These are phyloP conservation scores for Crucihimalaya himalaica DNA, from an alignment of 345 rosid genomes.

Conservation along the genomic window DNA sequence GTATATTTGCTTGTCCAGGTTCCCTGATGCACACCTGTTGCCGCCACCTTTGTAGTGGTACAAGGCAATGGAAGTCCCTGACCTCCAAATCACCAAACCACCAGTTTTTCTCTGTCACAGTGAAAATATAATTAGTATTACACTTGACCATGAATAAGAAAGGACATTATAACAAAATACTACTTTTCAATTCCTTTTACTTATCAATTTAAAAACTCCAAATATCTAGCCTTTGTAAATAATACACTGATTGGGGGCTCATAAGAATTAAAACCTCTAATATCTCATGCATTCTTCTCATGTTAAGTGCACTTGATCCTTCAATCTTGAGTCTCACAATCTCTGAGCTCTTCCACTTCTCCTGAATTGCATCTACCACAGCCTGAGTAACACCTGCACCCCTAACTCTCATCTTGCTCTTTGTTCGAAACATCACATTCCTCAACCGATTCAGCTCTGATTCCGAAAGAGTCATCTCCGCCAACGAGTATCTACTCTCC, in stretches of 20 bases:
- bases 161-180: neutral
- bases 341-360: constrained; percentile 78
- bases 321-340: constrained; percentile 84
- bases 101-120: constrained; percentile 83
- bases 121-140: constrained; percentile 1
- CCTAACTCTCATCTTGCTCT: constrained; percentile 59
- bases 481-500: constrained; percentile 64
- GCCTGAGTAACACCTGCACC: constrained; percentile 76
- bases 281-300: constrained; percentile 88
- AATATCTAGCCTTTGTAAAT: constrained; percentile 3
- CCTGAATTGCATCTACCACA: constrained; percentile 70
- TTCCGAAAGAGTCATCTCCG: constrained; percentile 74
- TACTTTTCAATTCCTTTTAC: neutral
- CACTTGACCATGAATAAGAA: neutral
- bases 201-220: constrained; percentile 8
- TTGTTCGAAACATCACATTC: constrained; percentile 65
- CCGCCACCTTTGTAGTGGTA: constrained; percentile 77
- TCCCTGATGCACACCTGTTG: constrained; percentile 55
- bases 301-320: constrained; percentile 84
- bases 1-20: constrained; percentile 48
- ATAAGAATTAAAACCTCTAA: constrained; percentile 64
- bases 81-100: constrained; percentile 97
- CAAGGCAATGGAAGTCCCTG: constrained; percentile 74
- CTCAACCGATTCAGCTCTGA: constrained; percentile 76
- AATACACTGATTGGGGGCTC: neutral